Evolutionary conservation across 441 rosid species (phyloP), one percentile per base, ranked within the genome.

Genomic region (Mallotus repandus): DNA sequence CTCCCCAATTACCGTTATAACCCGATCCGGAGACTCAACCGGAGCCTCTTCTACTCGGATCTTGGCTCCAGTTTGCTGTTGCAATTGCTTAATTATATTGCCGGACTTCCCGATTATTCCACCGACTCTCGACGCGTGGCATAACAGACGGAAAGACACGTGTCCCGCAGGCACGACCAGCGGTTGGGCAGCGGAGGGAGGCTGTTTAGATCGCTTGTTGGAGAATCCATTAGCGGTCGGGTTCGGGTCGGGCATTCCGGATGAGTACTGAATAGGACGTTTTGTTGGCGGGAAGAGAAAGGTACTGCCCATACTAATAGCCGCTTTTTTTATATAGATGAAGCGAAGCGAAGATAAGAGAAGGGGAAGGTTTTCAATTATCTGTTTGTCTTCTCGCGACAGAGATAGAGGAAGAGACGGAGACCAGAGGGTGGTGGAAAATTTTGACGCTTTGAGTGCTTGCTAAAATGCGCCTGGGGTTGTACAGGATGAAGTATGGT

Each of bases 81-180:
- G 97, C 7, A 94, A 91, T 74, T 84, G 89, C 82, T 90, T 92
- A 83, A 94, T 88, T 49, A 89, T 80, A 72, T 32, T 75, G 15
- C 98, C 98, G 11, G 97, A 84, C 85, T 87, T 94, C 0, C 98
- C 98, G 15, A 94, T 94, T 61, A 94, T 83, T 52, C 97, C 97
- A 6, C 97, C 97, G 69, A 92, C 81, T 18, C 88, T 88, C 1
- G 95, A 87, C 15, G 85, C 70, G 64, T 88, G 91, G 74, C 95
- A 90, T 21, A 90, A 89, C 59, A 92, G 80, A 55, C 94, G 90
- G 80, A 94, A 90, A 22, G 86, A 76, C 18, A 80, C 91, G 81
- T 79, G 76, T 7, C 81, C 79, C 4, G 66, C 22, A 14, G 78
- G 76, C 12, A 74, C 52, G 7, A 71, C 16, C 10, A 58, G 38